phyloP scores from a whole-genome alignment of 495 filamentous ascomycete genomes.

The Xylaria curta region DNA sequence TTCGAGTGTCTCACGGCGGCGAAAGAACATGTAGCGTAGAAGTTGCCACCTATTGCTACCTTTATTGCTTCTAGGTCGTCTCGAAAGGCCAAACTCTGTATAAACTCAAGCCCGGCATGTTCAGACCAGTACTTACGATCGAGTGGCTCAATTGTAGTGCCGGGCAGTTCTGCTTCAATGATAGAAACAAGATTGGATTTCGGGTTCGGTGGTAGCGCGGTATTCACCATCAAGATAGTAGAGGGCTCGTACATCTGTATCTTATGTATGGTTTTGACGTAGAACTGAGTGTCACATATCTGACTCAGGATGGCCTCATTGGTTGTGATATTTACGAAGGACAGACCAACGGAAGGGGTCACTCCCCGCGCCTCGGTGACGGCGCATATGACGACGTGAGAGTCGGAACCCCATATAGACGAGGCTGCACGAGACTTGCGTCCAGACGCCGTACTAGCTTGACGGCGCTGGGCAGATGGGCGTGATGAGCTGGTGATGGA shows the following conservation, averaged over 20 bases:
- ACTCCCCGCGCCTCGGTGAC: constrained; percentile 86
- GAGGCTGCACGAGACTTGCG: constrained; percentile 73
- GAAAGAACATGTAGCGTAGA: constrained; percentile 88
- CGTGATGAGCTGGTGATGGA: constrained; percentile 35
- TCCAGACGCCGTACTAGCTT: constrained; percentile 37
- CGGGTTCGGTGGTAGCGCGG: constrained; percentile 63
- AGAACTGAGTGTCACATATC: constrained; percentile 88
- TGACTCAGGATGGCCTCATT: constrained; percentile 85
- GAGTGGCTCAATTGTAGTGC: constrained; percentile 63
- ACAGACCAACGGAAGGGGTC: constrained; percentile 85
- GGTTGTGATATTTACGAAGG: constrained; percentile 85
- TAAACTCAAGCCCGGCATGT: constrained; percentile 74
- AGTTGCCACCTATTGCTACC: constrained; percentile 79
- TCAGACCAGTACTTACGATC: constrained; percentile 93
- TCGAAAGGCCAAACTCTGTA: constrained; percentile 76
- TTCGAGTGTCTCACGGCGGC: constrained; percentile 69
- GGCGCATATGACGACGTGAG: constrained; percentile 85
- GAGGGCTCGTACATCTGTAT: constrained; percentile 78
- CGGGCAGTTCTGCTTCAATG: constrained; percentile 71
- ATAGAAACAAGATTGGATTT: constrained; percentile 80
- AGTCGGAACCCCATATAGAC: constrained; percentile 60
- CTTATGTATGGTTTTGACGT: constrained; percentile 83
- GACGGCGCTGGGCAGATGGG: constrained; percentile 30
- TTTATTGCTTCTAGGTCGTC: constrained; percentile 82
- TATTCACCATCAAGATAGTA: constrained; percentile 73